Conservation (phyloP, 495 filamentous ascomycete genomes). For the Jackrogersella minutella region DNA sequence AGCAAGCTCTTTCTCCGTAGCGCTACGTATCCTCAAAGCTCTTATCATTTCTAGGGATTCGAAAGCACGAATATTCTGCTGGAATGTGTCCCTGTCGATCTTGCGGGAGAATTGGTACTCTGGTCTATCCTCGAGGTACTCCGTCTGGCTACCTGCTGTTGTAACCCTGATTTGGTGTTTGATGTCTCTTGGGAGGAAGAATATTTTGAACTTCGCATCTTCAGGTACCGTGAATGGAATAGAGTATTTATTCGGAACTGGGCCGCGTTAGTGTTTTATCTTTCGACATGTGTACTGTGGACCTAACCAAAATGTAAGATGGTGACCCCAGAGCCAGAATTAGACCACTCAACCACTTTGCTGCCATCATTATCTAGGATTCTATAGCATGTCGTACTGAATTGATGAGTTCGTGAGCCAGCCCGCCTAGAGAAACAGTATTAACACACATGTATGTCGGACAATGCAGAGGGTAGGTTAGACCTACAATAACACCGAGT, state of each 20-base stretch:
- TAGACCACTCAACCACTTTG: constrained; percentile 24
- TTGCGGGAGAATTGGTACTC: constrained; percentile 32
- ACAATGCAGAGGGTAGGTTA: neutral
- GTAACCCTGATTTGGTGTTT: constrained; percentile 29
- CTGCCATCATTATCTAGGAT: constrained; percentile 4
- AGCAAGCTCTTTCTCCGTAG: constrained; percentile 18
- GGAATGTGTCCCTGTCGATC: constrained; percentile 28
- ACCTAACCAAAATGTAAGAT: constrained; percentile 23
- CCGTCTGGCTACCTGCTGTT: neutral
- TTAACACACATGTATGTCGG: too few species aligned
- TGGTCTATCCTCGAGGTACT: neutral
- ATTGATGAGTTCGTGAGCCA: constrained; percentile 18
- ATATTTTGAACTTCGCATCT: constrained; percentile 11
- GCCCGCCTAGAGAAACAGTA: constrained; percentile 3
- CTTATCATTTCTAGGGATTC: constrained; percentile 27
- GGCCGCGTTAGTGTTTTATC: neutral
- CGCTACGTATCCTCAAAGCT: constrained; percentile 23
- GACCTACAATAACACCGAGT: constrained; percentile 21
- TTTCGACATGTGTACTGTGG: neutral
- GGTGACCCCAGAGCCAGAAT: neutral
- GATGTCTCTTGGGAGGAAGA: constrained; percentile 22
- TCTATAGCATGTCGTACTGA: constrained; percentile 7
- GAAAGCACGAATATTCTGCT: constrained; percentile 13
- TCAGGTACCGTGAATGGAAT: constrained; percentile 38
- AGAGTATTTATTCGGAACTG: constrained; percentile 17